Evolutionary conservation across 106 monocot genomes (phyloP).

Genomic region (Apostasia shenzhenica): DNA sequence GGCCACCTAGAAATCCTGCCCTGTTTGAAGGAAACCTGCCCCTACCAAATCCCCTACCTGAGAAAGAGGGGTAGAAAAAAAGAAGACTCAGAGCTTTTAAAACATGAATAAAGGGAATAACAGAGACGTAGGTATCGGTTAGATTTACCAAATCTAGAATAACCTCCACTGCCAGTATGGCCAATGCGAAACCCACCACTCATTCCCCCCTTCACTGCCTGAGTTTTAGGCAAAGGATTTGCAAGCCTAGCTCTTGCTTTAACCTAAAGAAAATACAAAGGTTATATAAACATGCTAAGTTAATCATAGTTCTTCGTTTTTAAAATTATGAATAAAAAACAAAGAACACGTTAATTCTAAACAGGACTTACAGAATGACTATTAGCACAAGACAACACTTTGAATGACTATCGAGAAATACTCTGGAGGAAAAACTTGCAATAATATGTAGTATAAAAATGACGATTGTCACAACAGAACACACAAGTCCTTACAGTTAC

Average conservation of each 20-base stretch:
- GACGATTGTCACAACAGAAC: no score
- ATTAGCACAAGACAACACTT: no score
- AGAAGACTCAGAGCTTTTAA: background rate
- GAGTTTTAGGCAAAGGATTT: slow-evolving; percentile 70
- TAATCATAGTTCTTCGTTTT: no score
- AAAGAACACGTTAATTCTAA: no score
- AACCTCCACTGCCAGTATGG: slow-evolving; percentile 22
- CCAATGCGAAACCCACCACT: slow-evolving; percentile 74
- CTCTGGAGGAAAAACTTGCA: no score
- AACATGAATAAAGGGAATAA: background rate
- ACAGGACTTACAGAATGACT: no score
- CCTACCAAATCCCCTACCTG: slow-evolving; percentile 68
- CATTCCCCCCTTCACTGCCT: slow-evolving; percentile 79
- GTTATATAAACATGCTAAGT: background rate
- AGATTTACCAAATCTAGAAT: slow-evolving; percentile 50
- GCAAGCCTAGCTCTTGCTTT: slow-evolving; percentile 71
- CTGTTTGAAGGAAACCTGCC: slow-evolving; percentile 41
- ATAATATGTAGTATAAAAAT: no score
- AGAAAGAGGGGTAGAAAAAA: slow-evolving; percentile 4
- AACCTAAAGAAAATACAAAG: slow-evolving; percentile 22
- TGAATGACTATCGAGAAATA: no score
- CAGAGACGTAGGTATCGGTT: background rate
- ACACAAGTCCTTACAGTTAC: no score
- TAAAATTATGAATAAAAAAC: no score
- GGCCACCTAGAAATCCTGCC: slow-evolving; percentile 49